Base-by-base conservation (phyloP, 169 alveolate genomes). In the Cardiosporidium cionae region DNA sequence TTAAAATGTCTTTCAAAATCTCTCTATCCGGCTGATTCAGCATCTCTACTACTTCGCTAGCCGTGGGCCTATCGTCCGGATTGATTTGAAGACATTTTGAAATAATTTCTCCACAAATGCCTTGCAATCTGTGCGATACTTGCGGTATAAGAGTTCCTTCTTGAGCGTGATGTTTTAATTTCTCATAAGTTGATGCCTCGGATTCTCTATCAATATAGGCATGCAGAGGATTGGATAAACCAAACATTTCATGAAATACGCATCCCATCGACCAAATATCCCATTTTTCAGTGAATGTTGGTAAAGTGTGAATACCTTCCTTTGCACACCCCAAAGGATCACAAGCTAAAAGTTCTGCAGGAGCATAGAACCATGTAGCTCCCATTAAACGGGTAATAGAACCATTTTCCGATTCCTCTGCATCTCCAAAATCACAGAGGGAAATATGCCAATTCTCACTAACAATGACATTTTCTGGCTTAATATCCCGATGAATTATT, bases 321-420 rank as follows among this genome's bases (percentile, higher is more conserved):
- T 63, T 77, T 25, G 53, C 68, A 32, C 52, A 65, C 70, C 69
- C 76, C 44, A 90, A 80, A 0, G 94, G 91, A 63, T 84, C 86
- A 53, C 86, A 83, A 31, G 72, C 72, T 68, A 91, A 71, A 37
- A 91, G 74, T 70, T 91, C 96, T 0, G 94, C 92, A 5, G 96
- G 96, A 27, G 96, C 94, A 76, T 91, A 91, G 35, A 90, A 83
- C 96, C 96, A 91, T 0, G 96, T 91, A 54, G 96, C 96, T 2
- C 96, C 96, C 0, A 93, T 86, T 1, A 91, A 80, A 54, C 85
- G 82, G 1, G 89, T 85, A 32, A 86, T 86, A 32, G 72, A 74
- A 25, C 92, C 94, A 65, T 83, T 86, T n/a, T 83, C 82, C 28
- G 87, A 79, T 35, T 89, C 96, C 71, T 84, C 92, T 1, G 93